Conservation (phyloP, 129 eudicot genomes). For the Gnaphalium uliginosum region DNA sequence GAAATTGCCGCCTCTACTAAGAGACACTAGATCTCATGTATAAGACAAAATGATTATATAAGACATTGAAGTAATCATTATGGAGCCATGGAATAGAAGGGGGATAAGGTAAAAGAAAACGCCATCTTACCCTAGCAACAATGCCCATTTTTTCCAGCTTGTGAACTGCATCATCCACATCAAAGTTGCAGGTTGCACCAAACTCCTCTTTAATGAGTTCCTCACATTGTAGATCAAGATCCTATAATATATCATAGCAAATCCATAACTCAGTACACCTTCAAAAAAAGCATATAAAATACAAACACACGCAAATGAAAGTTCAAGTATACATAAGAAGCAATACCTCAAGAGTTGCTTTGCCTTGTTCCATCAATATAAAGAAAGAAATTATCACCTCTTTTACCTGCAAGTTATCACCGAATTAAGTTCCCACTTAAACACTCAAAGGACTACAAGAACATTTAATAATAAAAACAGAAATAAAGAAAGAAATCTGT, state of each 20-base stretch:
- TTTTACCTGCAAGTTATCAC: conserved; percentile 61
- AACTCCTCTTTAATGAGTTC: conserved; percentile 84
- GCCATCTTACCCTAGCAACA: conserved; percentile 76
- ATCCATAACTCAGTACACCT: conserved; percentile 12
- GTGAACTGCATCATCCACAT: conserved; percentile 91
- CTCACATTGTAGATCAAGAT: conserved; percentile 85
- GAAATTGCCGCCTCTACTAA: too few species aligned
- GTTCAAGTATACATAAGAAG: neutral
- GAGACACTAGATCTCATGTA: neutral
- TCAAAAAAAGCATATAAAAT: neutral
- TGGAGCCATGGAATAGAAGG: neutral
- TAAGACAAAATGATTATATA: neutral
- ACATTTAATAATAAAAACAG: neutral
- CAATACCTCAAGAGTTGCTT: conserved; percentile 74
- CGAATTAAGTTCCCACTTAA: neutral
- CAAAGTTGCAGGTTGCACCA: conserved; percentile 82
- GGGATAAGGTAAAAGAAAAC: neutral
- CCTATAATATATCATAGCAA: conserved; percentile 42
- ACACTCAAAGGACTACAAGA: neutral
- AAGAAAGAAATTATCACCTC: conserved; percentile 83
- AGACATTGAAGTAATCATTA: neutral
- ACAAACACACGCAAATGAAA: neutral
- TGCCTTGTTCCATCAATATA: conserved; percentile 94
- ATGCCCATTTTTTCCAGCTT: conserved; percentile 91
- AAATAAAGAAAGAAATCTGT: neutral